Conservation (phyloP, 192 early-diverging fungal genomes). For the Backusella westeae region DNA sequence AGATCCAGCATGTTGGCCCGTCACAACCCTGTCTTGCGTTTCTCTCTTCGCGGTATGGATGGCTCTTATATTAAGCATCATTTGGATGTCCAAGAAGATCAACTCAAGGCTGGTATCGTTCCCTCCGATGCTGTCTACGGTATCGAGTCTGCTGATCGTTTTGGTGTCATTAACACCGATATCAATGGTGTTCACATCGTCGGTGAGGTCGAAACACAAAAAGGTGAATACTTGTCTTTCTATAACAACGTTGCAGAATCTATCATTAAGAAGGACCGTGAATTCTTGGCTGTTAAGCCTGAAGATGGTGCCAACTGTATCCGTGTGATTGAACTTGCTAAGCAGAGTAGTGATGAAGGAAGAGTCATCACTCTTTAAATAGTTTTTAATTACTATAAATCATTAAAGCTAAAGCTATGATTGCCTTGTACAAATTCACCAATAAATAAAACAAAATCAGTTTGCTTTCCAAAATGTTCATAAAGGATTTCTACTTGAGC, state of each 20-base stretch:
- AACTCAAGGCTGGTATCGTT: slow-evolving; percentile 62
- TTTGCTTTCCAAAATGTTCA: not conserved
- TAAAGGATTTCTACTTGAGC: not conserved
- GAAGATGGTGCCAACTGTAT: slow-evolving; percentile 67
- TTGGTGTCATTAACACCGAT: slow-evolving; percentile 55
- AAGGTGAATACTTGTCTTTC: slow-evolving; percentile 59
- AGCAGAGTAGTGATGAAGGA: slow-evolving; percentile 56
- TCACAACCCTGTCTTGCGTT: slow-evolving; percentile 55
- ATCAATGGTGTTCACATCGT: slow-evolving; percentile 45
- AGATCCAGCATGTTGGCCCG: slow-evolving; percentile 70
- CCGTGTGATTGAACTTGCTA: slow-evolving; percentile 66
- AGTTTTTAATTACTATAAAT: not conserved
- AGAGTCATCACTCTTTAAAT: slow-evolving; percentile 46
- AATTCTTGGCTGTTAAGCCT: slow-evolving; percentile 53
- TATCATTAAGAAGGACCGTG: slow-evolving; percentile 42
- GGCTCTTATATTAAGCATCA: slow-evolving; percentile 67
- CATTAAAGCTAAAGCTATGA: not conserved
- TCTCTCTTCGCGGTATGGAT: slow-evolving; percentile 63
- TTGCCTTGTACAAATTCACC: not conserved
- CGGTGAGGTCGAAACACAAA: slow-evolving; percentile 54
- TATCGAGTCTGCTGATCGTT: slow-evolving; percentile 43
- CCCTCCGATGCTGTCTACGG: slow-evolving; percentile 54
- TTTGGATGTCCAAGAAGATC: slow-evolving; percentile 73
- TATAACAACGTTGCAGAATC: slow-evolving; percentile 65
- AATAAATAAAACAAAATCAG: not conserved